Evolutionary conservation across 768 basidiomycete genomes (phyloP), one percentile per base, ranked within the genome.

Genomic region (Trametes meyenii): DNA sequence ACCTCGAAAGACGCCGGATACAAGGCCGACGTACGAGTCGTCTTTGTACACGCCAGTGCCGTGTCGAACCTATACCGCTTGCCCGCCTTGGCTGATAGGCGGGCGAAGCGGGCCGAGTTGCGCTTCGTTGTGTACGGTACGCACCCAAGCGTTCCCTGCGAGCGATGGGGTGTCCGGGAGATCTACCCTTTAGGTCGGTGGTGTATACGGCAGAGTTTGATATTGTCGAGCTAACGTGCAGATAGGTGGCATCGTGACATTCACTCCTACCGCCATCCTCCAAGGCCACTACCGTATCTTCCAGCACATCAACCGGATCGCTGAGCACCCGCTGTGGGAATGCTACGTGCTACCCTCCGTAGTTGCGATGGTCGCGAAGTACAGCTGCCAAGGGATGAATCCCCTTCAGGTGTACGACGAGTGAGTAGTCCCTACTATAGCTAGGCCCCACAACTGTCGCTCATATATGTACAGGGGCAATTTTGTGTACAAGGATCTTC

Each of bases 81-180:
- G 33, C 81, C 84, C 2, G 75, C 72, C 3, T 70, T 90, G 35
- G 77, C 76, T 11, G 77, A 81, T 29, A 78, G 84, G 54, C 73
- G 83, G 19, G 71, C 68, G 26, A 78, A 81, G 21, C 71, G 72
- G 3, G 73, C 77, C 29, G 79, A 83, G 42, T 68, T 83, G 7
- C 84, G 81, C 36, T 90, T 91, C 65, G 84, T 85, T 68, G 82
- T 82, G 0, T 93, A 87, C 74, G 90, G 90, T 0, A 83, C 86
- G 12, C 83, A 89, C 71, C 72, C 81, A 29, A 77, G 70, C 17
- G 73, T 88, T 14, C 71, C 78, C n/a, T 79, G 77, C 17, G 70
- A 76, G 6, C 72, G 77, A 35, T 89, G 87, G 88, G 82, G 81
- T n/a, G 66, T 90, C 8, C 78, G 80, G 35, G 86, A 87, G 63